Base-by-base conservation (phyloP, 805 yeast species). In the Saturnispora mendoncae region DNA sequence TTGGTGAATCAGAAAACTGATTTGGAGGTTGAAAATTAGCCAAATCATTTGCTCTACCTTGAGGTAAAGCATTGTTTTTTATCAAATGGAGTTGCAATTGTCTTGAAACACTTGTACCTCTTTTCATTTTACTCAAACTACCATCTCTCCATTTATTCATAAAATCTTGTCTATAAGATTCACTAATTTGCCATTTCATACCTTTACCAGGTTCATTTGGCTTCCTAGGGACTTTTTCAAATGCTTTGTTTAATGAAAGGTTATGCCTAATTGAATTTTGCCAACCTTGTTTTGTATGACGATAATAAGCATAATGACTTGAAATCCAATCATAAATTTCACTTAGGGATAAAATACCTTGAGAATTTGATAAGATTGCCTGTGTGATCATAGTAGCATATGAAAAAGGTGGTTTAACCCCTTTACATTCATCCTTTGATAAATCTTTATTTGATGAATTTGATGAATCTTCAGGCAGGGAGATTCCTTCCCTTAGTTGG, bases 361-460 rank as follows among this genome's bases (percentile, higher is more conserved):
- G 95, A 2, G 74, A 72, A 41, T 86, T 84, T 6, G 95, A 84
- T 50, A 92, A 64, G 20, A 92, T 92, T 1, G 97, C 96, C 59
- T 92, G 97, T 3, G 98, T 87, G 51, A 92, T 92, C 97, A 92
- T 88, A 1, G 97, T 90, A 0, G 98, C 97, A 58, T 92, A 92
- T 14, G 94, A 82, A 58, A 82, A 92, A 2, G 97, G 97, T 3
- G 99, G 99, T 62, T 92, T 92, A 51, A 88, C 79, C 57, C 90
- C 94, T 55, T 81, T 84, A 39, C 94, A 78, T 47, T 87, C 96
- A 58, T 90, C 97, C 46, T 72, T 72, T n/a, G 94, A 80, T 49
- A 88, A 69, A 60, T 83, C 92, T 52, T 74, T 61, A 34, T 62
- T 65, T 19, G 49, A 32, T 10, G 48, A 46, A 26, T 37, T 41